Conservation (phyloP, 208 protist genomes). For the Endotrypanum monterogeii region DNA sequence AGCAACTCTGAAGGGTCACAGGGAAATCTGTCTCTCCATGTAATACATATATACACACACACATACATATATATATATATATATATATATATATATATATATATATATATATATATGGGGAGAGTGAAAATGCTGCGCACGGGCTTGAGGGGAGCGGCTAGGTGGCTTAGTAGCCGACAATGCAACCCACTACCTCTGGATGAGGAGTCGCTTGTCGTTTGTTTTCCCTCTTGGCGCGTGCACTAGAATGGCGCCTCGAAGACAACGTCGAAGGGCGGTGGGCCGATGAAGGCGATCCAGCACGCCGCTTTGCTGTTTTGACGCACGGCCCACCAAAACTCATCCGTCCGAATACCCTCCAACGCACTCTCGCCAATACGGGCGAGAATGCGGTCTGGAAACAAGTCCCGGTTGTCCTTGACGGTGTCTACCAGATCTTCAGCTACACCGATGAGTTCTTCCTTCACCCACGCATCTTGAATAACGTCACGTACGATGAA, state of each 20-base stretch:
- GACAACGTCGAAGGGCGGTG: constrained; percentile 28
- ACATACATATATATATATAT: too few species aligned
- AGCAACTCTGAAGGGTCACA: background rate
- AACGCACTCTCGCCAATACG: constrained; percentile 50
- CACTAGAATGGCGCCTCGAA: constrained; percentile 35
- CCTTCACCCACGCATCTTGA: constrained; percentile 77
- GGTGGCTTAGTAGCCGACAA: background rate
- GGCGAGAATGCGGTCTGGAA: constrained; percentile 47
- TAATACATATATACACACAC: too few species aligned
- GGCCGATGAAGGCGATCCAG: constrained; percentile 66
- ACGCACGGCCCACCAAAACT: constrained; percentile 45
- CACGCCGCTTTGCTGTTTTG: constrained; percentile 21
- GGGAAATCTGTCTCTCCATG: too few species aligned
- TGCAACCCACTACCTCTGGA: background rate
- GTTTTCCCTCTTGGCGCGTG: background rate
- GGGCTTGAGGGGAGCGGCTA: background rate
- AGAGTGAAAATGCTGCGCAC: background rate
- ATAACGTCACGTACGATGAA: constrained; percentile 81
- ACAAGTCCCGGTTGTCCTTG: constrained; percentile 56
- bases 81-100: too few species aligned
- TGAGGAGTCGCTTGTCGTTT: background rate
- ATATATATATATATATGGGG: background rate
- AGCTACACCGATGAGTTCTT: constrained; percentile 76
- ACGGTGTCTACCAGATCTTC: constrained; percentile 51
- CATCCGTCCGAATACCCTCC: constrained; percentile 35